phyloP scores from a whole-genome alignment of 2,329 filamentous ascomycete species.

The Beauveria rudraprayagi region DNA sequence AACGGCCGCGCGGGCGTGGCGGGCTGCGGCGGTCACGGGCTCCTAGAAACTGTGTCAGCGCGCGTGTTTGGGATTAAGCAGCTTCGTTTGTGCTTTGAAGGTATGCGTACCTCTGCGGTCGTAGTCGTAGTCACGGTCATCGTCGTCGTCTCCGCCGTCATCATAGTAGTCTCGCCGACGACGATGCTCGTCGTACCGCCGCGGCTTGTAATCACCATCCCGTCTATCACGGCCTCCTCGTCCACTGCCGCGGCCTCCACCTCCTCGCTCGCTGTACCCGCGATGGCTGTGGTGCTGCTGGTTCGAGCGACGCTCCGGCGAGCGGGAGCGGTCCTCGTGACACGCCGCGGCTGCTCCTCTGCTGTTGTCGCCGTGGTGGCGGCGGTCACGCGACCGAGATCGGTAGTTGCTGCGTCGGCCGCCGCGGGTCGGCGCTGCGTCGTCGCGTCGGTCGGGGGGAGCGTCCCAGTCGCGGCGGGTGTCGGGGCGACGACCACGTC shows the following conservation, averaged over 20 bases:
- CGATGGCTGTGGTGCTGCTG: slow-evolving; percentile 32
- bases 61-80: no score
- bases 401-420: slow-evolving; percentile 26
- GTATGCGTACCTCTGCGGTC: slow-evolving; percentile 12
- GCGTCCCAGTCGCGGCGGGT: slow-evolving; percentile 51
- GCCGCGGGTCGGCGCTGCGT: slow-evolving; percentile 19
- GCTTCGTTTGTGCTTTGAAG: not conserved
- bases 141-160: slow-evolving; percentile 22
- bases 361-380: not conserved
- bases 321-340: slow-evolving; percentile 30
- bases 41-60: not conserved
- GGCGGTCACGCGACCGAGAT: slow-evolving; percentile 27
- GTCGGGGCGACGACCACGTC: slow-evolving; percentile 28
- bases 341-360: slow-evolving; percentile 17
- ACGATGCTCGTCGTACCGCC: slow-evolving; percentile 20
- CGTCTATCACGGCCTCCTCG: slow-evolving; percentile 25
- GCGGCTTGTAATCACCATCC: slow-evolving; percentile 25
- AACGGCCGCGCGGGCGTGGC: not conserved
- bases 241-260: slow-evolving; percentile 5
- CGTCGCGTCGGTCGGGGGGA: slow-evolving; percentile 34
- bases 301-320: slow-evolving; percentile 23
- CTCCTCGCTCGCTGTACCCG: slow-evolving; percentile 21
- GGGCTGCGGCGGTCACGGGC: slow-evolving; percentile 5
- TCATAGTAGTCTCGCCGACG: slow-evolving; percentile 16
- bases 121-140: slow-evolving; percentile 22